phyloP scores from a whole-genome alignment of 2,329 filamentous ascomycete species.

The Pyrenophora tritici-repentis region DNA sequence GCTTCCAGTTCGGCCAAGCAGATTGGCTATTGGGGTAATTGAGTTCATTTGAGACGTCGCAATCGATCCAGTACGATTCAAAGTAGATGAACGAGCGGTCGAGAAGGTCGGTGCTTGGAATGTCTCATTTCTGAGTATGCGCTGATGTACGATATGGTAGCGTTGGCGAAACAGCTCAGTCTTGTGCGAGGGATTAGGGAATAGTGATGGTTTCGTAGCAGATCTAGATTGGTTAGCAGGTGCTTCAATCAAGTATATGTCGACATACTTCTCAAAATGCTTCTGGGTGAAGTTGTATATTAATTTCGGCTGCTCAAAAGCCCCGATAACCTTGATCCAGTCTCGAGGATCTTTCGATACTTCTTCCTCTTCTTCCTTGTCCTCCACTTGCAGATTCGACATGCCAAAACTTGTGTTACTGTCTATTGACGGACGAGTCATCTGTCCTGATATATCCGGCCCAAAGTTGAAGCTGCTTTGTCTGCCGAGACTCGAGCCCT shows the following conservation, averaged over 20 bases:
- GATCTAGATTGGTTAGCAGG: constrained; percentile 37
- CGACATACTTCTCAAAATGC: constrained; percentile 76
- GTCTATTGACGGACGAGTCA: constrained; percentile 51
- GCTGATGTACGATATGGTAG: constrained; percentile 90
- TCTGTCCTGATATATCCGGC: constrained; percentile 32
- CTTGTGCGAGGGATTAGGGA: constrained; percentile 80
- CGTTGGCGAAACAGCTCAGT: constrained; percentile 85
- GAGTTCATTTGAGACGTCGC: constrained; percentile 67
- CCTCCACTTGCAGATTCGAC: constrained; percentile 56
- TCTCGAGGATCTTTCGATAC: constrained; percentile 70
- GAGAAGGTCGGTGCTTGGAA: constrained; percentile 84
- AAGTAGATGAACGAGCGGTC: constrained; percentile 55
- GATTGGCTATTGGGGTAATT: constrained; percentile 81
- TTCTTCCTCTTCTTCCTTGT: constrained; percentile 63
- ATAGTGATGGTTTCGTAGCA: constrained; percentile 49
- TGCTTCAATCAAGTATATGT: fast-evolving
- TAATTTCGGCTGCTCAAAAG: constrained; percentile 83
- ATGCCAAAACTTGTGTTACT: constrained; percentile 69
- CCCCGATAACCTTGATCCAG: constrained; percentile 83
- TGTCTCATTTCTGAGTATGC: constrained; percentile 87
- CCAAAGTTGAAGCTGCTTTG: constrained; percentile 70
- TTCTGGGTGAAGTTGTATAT: constrained; percentile 81
- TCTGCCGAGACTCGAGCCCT: constrained; percentile 61
- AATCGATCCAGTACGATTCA: constrained; percentile 64
- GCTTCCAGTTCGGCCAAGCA: constrained; percentile 78